A percentile compares a stretch with the other conserved stretches of the same genome.
Evolutionary conservation across 768 basidiomycete species (phyloP).

Genomic region (Pleurotus citrinopileatus): DNA sequence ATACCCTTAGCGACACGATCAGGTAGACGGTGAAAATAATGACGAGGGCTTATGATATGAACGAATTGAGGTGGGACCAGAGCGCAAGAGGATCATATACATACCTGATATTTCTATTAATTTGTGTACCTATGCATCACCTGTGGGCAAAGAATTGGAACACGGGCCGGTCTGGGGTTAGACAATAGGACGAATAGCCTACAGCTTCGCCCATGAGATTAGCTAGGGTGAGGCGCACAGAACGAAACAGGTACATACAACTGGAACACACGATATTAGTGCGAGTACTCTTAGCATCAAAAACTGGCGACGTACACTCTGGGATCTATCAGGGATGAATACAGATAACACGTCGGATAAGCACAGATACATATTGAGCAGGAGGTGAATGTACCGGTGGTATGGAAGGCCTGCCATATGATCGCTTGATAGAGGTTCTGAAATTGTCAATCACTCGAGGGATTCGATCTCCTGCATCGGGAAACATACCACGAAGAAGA

Average conservation of each 20-base stretch:
- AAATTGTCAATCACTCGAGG: background rate
- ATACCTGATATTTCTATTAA: background rate
- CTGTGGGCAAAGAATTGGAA: too few relatives aligned
- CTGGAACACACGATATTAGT: background rate
- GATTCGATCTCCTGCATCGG: background rate
- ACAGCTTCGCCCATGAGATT: too few relatives aligned
- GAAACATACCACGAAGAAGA: background rate
- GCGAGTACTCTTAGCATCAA: too few relatives aligned
- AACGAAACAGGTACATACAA: too few relatives aligned
- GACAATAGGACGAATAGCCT: too few relatives aligned
- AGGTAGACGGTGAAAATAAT: background rate
- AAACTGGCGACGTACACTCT: background rate
- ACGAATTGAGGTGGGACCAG: background rate
- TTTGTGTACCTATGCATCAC: constrained; percentile 1
- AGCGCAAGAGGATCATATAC: background rate
- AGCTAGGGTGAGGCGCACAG: too few relatives aligned
- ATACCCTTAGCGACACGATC: background rate
- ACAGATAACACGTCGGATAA: background rate
- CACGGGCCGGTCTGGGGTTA: too few relatives aligned
- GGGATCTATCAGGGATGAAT: background rate
- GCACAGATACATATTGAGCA: too few relatives aligned
- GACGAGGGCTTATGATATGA: background rate
- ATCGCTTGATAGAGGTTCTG: background rate
- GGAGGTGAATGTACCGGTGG: background rate
- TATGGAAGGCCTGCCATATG: background rate